Evolutionary conservation across 306 rosid genomes (phyloP).

Genomic region (apple (Malus domestica)): DNA sequence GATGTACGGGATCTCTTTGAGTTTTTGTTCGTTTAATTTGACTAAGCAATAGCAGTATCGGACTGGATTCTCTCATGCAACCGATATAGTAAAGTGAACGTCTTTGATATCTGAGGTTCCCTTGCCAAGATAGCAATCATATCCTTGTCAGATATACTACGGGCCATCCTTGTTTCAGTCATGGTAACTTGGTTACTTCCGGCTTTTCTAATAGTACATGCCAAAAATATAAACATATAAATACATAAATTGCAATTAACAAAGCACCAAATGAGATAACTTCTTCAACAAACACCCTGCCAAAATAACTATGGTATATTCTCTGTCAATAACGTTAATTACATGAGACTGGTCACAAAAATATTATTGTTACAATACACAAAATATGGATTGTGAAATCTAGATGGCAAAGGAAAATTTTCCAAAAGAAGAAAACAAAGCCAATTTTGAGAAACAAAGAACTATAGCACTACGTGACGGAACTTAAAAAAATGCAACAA

Average conservation of each 20-base stretch:
- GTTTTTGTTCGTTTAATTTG: background rate
- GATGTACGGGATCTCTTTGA: background rate
- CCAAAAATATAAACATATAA: background rate
- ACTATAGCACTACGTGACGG: background rate
- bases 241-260: background rate
- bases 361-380: background rate
- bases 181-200: constrained; percentile 45
- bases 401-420: background rate
- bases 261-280: background rate
- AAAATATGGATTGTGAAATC: background rate
- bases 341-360: background rate
- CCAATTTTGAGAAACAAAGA: background rate
- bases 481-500: background rate
- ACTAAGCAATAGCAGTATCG: constrained; percentile 30
- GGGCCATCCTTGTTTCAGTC: constrained; percentile 41
- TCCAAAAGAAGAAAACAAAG: background rate
- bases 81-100: constrained; percentile 43
- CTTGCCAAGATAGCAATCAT: constrained; percentile 75
- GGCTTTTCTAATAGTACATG: constrained; percentile 42
- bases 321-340: background rate
- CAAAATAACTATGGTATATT: background rate
- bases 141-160: constrained; percentile 61
- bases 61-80: constrained; percentile 49
- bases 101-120: constrained; percentile 79
- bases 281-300: background rate